These are phyloP conservation scores for Clavulina sp. DNA, from an alignment of 768 basidiomycete species.

Conservation along the genomic window DNA sequence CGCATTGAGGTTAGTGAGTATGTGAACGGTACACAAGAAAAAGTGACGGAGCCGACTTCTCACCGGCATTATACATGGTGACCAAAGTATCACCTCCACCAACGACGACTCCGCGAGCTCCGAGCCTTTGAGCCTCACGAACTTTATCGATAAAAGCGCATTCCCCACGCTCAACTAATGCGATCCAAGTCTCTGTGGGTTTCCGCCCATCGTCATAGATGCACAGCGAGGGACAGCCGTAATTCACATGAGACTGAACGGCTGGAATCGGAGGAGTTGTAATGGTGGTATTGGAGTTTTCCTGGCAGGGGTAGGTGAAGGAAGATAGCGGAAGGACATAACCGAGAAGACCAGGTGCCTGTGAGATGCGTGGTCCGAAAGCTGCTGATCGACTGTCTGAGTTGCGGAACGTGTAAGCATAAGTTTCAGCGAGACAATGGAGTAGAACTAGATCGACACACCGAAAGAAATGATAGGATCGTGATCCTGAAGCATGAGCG, in stretches of 20 bases:
- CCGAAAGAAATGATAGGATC: conserved; percentile 24
- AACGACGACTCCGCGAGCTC: conserved; percentile 81
- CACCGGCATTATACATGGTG: conserved; percentile 87
- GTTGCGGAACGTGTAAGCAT: neutral
- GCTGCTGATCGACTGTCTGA: conserved; percentile 46
- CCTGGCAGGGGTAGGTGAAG: conserved; percentile 35
- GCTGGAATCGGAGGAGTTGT: conserved; percentile 12
- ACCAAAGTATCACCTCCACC: conserved; percentile 75
- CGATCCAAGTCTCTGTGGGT: conserved; percentile 73
- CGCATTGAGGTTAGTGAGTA: neutral
- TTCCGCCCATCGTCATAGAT: conserved; percentile 28
- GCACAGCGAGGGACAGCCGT: conserved; percentile 57
- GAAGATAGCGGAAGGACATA: conserved; percentile 56
- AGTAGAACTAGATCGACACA: neutral
- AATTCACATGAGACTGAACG: conserved; percentile 20
- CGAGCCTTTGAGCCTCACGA: conserved; percentile 46
- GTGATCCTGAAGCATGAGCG: conserved; percentile 4
- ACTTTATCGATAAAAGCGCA: conserved; percentile 88
- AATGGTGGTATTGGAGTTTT: conserved; percentile 12
- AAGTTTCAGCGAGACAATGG: neutral
- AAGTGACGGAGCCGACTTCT: conserved; percentile 13
- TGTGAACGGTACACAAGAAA: conserved; percentile 2
- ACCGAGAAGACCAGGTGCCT: conserved; percentile 40
- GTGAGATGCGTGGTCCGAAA: conserved; percentile 38
- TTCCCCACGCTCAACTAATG: conserved; percentile 71